Conservation (phyloP, 2,329 filamentous ascomycete genomes). For the Colletotrichum filicis region DNA sequence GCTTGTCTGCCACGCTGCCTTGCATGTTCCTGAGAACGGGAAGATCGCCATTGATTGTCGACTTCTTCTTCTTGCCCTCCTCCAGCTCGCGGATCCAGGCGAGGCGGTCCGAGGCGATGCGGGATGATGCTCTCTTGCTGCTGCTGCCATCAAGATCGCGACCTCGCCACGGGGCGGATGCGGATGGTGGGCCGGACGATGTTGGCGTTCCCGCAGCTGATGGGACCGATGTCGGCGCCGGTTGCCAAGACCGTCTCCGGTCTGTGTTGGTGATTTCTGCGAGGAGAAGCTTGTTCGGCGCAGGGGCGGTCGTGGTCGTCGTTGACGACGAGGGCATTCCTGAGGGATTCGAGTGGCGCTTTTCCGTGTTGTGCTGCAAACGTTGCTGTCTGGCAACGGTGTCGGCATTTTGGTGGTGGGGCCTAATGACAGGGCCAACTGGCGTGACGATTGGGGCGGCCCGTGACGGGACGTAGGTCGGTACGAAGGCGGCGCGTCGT, state of each 20-base stretch:
- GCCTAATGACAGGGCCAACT: background rate
- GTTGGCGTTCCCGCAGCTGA: background rate
- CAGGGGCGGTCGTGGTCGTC: background rate
- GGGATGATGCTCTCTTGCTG: background rate
- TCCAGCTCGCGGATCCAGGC: conserved; percentile 30
- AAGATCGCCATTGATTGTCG: conserved; percentile 16
- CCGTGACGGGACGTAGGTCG: conserved; percentile 1
- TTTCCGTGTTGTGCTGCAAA: background rate
- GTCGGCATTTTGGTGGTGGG: background rate
- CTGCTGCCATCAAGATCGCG: background rate
- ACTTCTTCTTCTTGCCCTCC: conserved; percentile 10
- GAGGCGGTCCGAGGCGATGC: conserved; percentile 22
- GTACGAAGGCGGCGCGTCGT: conserved; percentile 11
- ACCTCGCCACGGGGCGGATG: conserved; percentile 19
- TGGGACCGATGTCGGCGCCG: conserved; percentile 5
- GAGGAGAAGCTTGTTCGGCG: background rate
- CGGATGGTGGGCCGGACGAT: conserved; percentile 13
- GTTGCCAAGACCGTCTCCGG: conserved; percentile 23
- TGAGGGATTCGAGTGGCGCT: conserved; percentile 20
- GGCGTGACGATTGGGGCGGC: background rate
- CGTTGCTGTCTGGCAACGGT: background rate
- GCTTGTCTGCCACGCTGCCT: conserved; percentile 28
- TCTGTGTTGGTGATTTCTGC: conserved; percentile 1
- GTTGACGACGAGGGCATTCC: background rate
- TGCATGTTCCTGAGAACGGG: conserved; percentile 24